phyloP scores from a whole-genome alignment of 371 early-diverging fungal genomes.

The Lichtheimia hyalospora region DNA sequence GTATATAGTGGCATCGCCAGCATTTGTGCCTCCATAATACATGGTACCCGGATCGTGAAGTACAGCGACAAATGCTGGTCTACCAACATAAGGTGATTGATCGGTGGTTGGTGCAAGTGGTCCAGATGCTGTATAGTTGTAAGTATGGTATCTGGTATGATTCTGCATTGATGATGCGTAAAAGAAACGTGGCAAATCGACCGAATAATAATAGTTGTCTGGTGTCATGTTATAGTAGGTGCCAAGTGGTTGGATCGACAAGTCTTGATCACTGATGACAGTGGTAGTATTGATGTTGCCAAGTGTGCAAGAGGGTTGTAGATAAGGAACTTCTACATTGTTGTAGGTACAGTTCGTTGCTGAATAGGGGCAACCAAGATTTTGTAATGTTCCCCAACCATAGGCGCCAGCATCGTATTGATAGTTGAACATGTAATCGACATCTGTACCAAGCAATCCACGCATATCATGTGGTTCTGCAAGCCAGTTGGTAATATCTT shows the following conservation, averaged over 20 bases:
- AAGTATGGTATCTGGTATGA: conserved; percentile 10
- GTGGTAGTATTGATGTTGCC: conserved; percentile 8
- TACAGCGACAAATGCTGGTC: too few species aligned
- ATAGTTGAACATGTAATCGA: not conserved
- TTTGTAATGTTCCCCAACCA: not conserved
- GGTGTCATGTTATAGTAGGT: not conserved
- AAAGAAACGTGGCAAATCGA: conserved; percentile 6
- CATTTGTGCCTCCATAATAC: not conserved
- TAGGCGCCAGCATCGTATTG: not conserved
- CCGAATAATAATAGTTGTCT: not conserved
- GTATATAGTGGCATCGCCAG: not conserved
- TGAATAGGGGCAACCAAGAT: not conserved
- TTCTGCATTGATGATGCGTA: conserved; percentile 13
- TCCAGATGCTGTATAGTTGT: conserved; percentile 3
- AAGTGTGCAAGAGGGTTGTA: not conserved
- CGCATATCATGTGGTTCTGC: not conserved
- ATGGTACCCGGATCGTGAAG: too few species aligned
- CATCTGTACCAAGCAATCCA: not conserved
- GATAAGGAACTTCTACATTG: not conserved
- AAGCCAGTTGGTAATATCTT: not conserved
- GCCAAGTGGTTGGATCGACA: not conserved
- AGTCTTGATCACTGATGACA: conserved; percentile 8
- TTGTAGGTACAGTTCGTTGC: conserved; percentile 15
- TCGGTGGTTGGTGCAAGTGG: not conserved
- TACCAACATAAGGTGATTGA: too few species aligned